Evolutionary conservation across 1,284 basidiomycete genomes (phyloP), one percentile per base, ranked within the genome.

Genomic region (Entoloma clypeatum): DNA sequence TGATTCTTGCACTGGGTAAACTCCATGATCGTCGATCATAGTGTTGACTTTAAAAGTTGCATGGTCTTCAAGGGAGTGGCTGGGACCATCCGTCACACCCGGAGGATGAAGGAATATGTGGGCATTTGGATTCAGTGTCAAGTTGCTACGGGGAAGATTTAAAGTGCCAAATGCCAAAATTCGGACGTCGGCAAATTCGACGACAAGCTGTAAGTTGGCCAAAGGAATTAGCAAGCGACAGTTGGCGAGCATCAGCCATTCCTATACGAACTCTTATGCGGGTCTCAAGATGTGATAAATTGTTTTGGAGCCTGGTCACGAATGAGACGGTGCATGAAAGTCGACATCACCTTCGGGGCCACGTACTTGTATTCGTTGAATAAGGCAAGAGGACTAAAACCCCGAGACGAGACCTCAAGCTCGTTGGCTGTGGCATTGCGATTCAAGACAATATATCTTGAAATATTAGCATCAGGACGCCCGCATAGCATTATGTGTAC

Each of bases 281-380:
- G 18, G 83, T 84, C 51, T 75, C 72, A 24, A 86, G 61, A 55
- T 82, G 76, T 21, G 69, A 67, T 18, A 86, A 58, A 53, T 84
- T 77, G 50, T 65, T 79, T 57, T 86, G 81, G 39, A 77, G 49
- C 56, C 82, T 86, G 44, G 27, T 26, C 17, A 42, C 5, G 10
- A 33, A n/a, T n/a, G n/a, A n/a, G n/a, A n/a, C n/a, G n/a, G n/a
- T n/a, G n/a, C n/a, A n/a, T n/a, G n/a, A n/a, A n/a, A n/a, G n/a
- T n/a, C n/a, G n/a, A n/a, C n/a, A n/a, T n/a, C n/a, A n/a, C n/a
- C 27, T 23, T 24, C 8, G 21, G 24, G 26, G 29, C 22, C 43
- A 51, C 71, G 46, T 48, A 88, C 86, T 87, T 89, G 63, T 85
- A 71, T 55, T 86, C 77, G 47, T 86, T 71, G 56, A 86, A 83